These are phyloP conservation scores for Coccomyxa sp. DNA, from an alignment of 139 green algal species.

Conservation along the genomic window DNA sequence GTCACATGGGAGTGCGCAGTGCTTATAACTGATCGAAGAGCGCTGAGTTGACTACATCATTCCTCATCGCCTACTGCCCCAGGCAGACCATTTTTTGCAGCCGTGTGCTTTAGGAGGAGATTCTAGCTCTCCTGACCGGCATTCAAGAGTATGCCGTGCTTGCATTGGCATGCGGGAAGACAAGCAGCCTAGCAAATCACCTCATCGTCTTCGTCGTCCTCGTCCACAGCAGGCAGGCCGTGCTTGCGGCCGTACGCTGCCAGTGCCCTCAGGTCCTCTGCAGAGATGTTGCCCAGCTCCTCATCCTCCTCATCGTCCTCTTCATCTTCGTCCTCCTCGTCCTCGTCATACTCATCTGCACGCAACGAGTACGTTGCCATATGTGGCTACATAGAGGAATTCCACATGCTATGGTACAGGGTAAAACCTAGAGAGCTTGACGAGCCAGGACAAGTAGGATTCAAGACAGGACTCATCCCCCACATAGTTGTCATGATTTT, in stretches of 20 bases:
- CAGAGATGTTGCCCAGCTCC: neutral
- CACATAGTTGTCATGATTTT: too few species aligned
- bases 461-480: neutral
- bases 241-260: neutral
- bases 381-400: too few species aligned
- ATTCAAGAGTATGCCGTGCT: too few species aligned
- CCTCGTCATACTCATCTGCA: neutral
- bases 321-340: slow-evolving; percentile 21
- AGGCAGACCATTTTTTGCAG: neutral
- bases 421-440: neutral
- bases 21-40: too few species aligned
- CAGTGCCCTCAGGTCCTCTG: neutral
- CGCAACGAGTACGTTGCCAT: too few species aligned
- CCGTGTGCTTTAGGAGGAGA: slow-evolving; percentile 7
- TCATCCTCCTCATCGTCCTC: slow-evolving; percentile 32
- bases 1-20: too few species aligned
- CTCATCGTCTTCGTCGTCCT: neutral
- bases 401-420: neutral
- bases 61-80: too few species aligned
- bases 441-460: neutral
- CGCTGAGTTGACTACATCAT: too few species aligned
- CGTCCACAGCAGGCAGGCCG: neutral
- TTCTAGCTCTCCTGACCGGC: too few species aligned
- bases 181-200: too few species aligned
- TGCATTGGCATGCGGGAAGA: too few species aligned